phyloP scores from a whole-genome alignment of 768 basidiomycete species.

The Gelatoporia subvermispora region DNA sequence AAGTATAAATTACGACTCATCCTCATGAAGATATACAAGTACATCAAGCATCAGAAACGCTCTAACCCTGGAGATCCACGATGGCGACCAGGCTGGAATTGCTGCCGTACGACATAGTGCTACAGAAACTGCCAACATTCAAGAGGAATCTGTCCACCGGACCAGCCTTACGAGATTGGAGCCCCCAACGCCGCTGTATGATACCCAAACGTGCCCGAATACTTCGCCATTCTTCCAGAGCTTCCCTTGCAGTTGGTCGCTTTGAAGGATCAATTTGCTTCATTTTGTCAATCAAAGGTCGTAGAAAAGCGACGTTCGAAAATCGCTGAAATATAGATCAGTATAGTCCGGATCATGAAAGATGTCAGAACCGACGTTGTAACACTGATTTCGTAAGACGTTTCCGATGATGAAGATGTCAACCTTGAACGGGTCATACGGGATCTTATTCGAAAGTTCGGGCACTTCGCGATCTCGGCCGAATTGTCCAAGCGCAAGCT shows the following conservation, averaged over 20 bases:
- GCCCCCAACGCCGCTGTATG: slow-evolving; percentile 3
- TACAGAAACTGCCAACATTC: not conserved
- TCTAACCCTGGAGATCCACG: not conserved
- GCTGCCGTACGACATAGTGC: too few relatives aligned
- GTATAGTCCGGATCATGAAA: not conserved
- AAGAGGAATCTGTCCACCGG: too few relatives aligned
- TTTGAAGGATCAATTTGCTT: slow-evolving; percentile 1
- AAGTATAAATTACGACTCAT: too few relatives aligned
- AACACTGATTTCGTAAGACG: slow-evolving; percentile 17
- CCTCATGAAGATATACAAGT: too few relatives aligned
- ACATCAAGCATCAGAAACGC: too few relatives aligned
- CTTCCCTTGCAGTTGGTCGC: slow-evolving; percentile 11
- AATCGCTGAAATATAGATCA: slow-evolving; percentile 6
- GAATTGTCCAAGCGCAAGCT: slow-evolving; percentile 5
- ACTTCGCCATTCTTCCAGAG: not conserved
- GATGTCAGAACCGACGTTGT: slow-evolving; percentile 4
- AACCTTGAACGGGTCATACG: slow-evolving; percentile 27
- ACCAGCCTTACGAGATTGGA: not conserved
- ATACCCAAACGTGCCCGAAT: not conserved
- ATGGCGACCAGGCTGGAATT: not conserved
- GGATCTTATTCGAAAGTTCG: slow-evolving; percentile 15
- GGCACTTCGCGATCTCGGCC: slow-evolving; percentile 17
- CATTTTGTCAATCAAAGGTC: slow-evolving; percentile 8
- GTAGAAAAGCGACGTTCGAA: slow-evolving; percentile 4
- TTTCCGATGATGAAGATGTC: slow-evolving; percentile 26